These are phyloP conservation scores for Colletotrichum tanaceti DNA, from an alignment of 2,329 filamentous ascomycete genomes.

Conservation along the genomic window DNA sequence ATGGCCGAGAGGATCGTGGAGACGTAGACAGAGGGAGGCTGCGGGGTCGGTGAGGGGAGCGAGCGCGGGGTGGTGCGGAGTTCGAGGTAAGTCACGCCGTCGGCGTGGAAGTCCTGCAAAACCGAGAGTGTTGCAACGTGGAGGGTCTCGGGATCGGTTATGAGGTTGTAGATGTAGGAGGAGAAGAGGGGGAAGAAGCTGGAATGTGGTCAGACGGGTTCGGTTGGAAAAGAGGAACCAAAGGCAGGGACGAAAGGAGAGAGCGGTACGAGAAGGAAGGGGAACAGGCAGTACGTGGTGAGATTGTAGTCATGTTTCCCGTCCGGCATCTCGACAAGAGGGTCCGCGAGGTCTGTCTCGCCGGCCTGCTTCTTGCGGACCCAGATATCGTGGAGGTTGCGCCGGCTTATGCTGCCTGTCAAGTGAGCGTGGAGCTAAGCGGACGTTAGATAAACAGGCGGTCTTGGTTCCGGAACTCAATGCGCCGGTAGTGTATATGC, in stretches of 20 bases:
- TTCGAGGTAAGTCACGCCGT: conserved; percentile 83
- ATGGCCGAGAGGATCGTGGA: conserved; percentile 74
- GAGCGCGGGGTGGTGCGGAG: conserved; percentile 80
- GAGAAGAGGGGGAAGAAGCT: conserved; percentile 85
- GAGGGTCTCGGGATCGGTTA: conserved; percentile 71
- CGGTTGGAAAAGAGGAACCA: not conserved
- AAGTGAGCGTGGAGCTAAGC: conserved; percentile 81
- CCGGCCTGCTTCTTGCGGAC: conserved; percentile 64
- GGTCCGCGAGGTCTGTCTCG: conserved; percentile 71
- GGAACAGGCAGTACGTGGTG: conserved; percentile 70
- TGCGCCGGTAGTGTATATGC: conserved; percentile 13
- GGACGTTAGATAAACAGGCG: not conserved
- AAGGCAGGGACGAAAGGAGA: not conserved
- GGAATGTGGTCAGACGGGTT: not conserved
- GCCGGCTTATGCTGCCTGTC: conserved; percentile 79
- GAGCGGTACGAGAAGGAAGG: conserved; percentile 22
- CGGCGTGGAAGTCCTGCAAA: conserved; percentile 72
- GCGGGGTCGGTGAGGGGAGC: conserved; percentile 17
- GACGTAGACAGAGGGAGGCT: conserved; percentile 70
- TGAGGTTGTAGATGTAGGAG: conserved; percentile 81
- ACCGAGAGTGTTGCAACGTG: conserved; percentile 73
- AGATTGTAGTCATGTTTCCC: conserved; percentile 79
- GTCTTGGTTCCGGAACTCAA: not conserved
- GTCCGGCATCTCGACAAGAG: conserved; percentile 73
- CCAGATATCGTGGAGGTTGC: conserved; percentile 82